These are phyloP conservation scores for Diaporthe sp. DNA, from an alignment of 2,329 filamentous ascomycete genomes.

Conservation along the genomic window DNA sequence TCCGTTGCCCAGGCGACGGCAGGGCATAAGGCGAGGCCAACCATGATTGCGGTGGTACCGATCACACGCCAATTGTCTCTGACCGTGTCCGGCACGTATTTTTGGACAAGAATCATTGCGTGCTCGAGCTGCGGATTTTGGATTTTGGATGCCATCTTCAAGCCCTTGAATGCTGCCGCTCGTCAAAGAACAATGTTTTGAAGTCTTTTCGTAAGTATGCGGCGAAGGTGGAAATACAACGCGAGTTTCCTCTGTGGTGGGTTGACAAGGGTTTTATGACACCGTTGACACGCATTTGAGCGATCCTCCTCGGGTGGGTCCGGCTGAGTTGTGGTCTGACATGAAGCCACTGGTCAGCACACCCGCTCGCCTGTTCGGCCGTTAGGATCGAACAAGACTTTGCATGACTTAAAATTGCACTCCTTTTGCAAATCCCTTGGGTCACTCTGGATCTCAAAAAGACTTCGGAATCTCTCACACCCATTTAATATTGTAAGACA, in stretches of 20 bases:
- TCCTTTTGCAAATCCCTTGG: background rate
- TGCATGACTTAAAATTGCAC: slow-evolving; percentile 18
- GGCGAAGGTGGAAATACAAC: background rate
- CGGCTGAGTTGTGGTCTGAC: slow-evolving; percentile 22
- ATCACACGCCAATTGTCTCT: slow-evolving; percentile 31
- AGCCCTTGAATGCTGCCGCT: background rate
- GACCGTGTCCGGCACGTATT: slow-evolving; percentile 26
- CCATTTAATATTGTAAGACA: too few species aligned
- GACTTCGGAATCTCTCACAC: too few species aligned
- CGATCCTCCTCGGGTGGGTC: slow-evolving; percentile 9
- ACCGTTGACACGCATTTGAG: background rate
- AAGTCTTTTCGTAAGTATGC: too few species aligned
- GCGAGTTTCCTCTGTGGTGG: background rate
- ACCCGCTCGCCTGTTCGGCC: background rate
- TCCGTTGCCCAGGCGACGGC: slow-evolving; percentile 39
- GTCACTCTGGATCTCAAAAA: too few species aligned
- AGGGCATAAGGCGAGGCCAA: slow-evolving; percentile 25
- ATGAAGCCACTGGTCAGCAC: slow-evolving; percentile 30
- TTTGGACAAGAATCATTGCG: slow-evolving; percentile 16
- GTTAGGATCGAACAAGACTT: background rate
- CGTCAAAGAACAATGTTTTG: background rate
- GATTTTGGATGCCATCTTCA: background rate
- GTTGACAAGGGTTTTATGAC: background rate
- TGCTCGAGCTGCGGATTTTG: slow-evolving; percentile 26
- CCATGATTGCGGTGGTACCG: slow-evolving; percentile 29